These are phyloP conservation scores for Penicillium frequentans DNA, from an alignment of 2,329 filamentous ascomycete species.

Conservation along the genomic window DNA sequence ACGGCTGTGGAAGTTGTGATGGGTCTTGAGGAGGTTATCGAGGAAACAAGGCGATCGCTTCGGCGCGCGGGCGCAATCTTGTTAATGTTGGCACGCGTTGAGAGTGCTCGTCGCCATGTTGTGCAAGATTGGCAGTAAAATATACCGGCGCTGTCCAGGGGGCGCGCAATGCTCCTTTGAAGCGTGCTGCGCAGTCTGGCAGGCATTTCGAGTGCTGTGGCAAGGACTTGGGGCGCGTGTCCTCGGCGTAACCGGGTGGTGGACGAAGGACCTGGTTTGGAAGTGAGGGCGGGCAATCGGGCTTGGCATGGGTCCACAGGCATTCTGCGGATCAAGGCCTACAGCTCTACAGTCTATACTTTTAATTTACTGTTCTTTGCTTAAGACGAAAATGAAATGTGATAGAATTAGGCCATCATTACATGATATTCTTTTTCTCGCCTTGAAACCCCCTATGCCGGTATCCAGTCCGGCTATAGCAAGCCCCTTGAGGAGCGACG, in stretches of 20 bases:
- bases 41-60: conserved; percentile 2
- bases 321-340: neutral
- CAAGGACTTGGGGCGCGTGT: conserved; percentile 2
- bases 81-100: conserved; percentile 26
- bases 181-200: conserved; percentile 39
- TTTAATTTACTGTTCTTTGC: neutral
- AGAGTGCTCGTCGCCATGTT: conserved; percentile 33
- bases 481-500: neutral
- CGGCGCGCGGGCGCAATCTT: conserved; percentile 14
- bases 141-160: conserved; percentile 24
- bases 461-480: conserved; percentile 5
- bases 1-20: conserved; percentile 27
- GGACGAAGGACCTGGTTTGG: conserved; percentile 12
- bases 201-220: conserved; percentile 33
- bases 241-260: neutral
- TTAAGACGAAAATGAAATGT: conserved; percentile 1
- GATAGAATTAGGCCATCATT: conserved; percentile 15
- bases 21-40: conserved; percentile 24
- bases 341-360: neutral
- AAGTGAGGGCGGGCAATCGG: conserved; percentile 18
- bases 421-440: conserved; percentile 18
- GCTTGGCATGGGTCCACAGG: conserved; percentile 19
- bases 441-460: conserved; percentile 8
- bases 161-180: conserved; percentile 33
- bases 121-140: conserved; percentile 46